phyloP scores from a whole-genome alignment of 139 green algal species.

The Micractinium sp. region DNA sequence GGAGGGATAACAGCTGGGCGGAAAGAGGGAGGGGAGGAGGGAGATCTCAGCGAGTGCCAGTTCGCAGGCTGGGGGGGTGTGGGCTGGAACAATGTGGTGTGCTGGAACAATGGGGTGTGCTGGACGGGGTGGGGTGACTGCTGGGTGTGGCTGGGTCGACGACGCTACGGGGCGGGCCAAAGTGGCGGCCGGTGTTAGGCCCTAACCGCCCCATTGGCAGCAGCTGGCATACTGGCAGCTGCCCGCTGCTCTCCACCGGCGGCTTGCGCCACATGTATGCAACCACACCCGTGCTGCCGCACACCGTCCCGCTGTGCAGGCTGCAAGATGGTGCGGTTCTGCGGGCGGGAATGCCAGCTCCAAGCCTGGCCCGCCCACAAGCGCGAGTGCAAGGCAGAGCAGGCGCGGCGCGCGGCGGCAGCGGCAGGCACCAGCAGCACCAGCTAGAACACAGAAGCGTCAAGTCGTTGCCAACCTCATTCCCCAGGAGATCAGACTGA shows the following conservation, averaged over 20 bases:
- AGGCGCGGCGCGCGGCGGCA: neutral
- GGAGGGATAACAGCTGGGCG: neutral
- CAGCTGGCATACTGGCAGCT: neutral
- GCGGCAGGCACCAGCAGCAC: neutral
- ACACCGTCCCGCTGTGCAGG: neutral
- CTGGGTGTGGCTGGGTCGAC: neutral
- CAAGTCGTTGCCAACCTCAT: too few relatives aligned
- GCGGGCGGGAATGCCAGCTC: neutral
- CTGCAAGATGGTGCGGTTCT: neutral
- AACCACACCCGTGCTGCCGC: too few relatives aligned
- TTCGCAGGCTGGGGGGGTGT: neutral
- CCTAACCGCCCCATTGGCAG: too few relatives aligned
- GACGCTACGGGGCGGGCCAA: neutral
- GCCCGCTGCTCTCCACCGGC: neutral
- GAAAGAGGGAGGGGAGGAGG: neutral
- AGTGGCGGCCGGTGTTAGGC: neutral
- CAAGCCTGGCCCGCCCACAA: neutral
- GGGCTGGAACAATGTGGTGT: neutral
- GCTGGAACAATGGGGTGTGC: neutral
- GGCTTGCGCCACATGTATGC: too few relatives aligned
- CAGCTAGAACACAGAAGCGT: neutral
- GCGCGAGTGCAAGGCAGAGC: neutral
- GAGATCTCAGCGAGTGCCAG: neutral
- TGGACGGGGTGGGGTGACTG: too few relatives aligned
- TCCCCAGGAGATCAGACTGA: too few relatives aligned